A percentile compares a stretch with the other conserved stretches of the same genome.
Evolutionary conservation across 495 filamentous ascomycete genomes (phyloP).

Genomic region (Lindgomyces ingoldianus): DNA sequence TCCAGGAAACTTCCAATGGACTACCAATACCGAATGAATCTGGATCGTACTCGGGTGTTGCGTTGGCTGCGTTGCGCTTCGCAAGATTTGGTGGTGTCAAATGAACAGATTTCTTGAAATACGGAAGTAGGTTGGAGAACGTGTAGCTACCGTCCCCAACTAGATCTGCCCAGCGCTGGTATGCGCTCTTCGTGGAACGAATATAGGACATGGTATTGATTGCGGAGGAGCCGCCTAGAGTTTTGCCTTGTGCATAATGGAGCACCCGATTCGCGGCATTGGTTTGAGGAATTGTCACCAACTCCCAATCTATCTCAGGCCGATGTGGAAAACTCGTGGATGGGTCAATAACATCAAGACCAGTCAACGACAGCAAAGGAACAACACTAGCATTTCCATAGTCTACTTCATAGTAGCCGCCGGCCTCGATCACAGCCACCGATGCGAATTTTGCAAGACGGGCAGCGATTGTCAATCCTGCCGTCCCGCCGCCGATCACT

Average conservation of each 20-base stretch:
- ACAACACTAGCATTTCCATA: conserved; percentile 50
- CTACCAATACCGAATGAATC: conserved; percentile 30
- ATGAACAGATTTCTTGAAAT: conserved; percentile 48
- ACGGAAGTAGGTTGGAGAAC: conserved; percentile 49
- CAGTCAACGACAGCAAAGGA: not conserved
- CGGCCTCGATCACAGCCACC: conserved; percentile 60
- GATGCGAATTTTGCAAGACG: conserved; percentile 48
- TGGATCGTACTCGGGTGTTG: conserved; percentile 35
- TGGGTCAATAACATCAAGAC: conserved; percentile 5
- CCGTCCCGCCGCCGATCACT: conserved; percentile 59
- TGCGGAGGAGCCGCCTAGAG: conserved; percentile 36
- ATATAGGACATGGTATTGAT: conserved; percentile 36
- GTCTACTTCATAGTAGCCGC: conserved; percentile 56
- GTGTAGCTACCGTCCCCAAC: conserved; percentile 51
- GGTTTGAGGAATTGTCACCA: not conserved
- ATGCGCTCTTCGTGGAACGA: conserved; percentile 46
- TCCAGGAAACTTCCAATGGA: conserved; percentile 35
- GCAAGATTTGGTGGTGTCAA: conserved; percentile 21
- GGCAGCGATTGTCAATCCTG: conserved; percentile 53
- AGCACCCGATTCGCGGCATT: conserved; percentile 10
- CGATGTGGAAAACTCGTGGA: not conserved
- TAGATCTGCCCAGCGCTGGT: conserved; percentile 51
- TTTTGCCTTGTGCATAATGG: conserved; percentile 41
- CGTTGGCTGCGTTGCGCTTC: conserved; percentile 30
- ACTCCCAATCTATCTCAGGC: conserved; percentile 20